Evolutionary conservation across 1,284 basidiomycete species (phyloP).

Genomic region (Caloboletus firmus): DNA sequence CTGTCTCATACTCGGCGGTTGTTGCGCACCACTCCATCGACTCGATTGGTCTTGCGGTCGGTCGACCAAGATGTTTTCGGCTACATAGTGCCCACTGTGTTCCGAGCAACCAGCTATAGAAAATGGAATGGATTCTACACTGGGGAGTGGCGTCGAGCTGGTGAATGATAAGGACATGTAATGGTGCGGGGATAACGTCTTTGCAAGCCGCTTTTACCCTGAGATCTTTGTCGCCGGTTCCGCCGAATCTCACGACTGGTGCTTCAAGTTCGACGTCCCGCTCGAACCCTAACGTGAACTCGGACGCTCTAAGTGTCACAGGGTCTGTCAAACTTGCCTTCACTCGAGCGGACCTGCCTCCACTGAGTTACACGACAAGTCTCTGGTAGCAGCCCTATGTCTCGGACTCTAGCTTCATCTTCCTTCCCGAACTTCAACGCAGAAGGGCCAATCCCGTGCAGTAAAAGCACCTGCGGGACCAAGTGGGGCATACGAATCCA

Average conservation of each 20-base stretch:
- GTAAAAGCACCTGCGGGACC: not conserved
- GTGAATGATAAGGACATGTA: slow-evolving; percentile 11
- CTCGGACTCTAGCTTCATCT: not conserved
- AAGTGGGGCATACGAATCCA: not conserved
- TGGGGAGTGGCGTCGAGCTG: slow-evolving; percentile 5
- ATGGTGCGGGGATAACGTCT: not conserved
- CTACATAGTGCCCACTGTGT: slow-evolving; percentile 65
- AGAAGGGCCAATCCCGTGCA: not conserved
- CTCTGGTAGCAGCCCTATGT: not conserved
- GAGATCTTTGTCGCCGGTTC: not conserved
- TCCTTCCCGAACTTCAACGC: not conserved
- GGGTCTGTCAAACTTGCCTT: no score
- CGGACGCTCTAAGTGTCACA: no score
- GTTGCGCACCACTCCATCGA: slow-evolving; percentile 69
- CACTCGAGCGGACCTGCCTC: no score
- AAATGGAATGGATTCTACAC: slow-evolving; percentile 38
- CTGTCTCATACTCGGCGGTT: slow-evolving; percentile 54
- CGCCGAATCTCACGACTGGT: not conserved
- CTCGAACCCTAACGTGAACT: not conserved
- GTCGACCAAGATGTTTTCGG: slow-evolving; percentile 68
- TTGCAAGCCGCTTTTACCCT: not conserved
- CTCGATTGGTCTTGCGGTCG: slow-evolving; percentile 62
- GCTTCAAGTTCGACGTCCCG: not conserved
- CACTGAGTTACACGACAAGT: not conserved
- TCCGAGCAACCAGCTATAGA: slow-evolving; percentile 61